Percentiles rank a stretch among this genome's conserved stretches.
These are phyloP conservation scores for Erodium maritimum DNA, from an alignment of 345 rosid genomes.

Conservation along the genomic window DNA sequence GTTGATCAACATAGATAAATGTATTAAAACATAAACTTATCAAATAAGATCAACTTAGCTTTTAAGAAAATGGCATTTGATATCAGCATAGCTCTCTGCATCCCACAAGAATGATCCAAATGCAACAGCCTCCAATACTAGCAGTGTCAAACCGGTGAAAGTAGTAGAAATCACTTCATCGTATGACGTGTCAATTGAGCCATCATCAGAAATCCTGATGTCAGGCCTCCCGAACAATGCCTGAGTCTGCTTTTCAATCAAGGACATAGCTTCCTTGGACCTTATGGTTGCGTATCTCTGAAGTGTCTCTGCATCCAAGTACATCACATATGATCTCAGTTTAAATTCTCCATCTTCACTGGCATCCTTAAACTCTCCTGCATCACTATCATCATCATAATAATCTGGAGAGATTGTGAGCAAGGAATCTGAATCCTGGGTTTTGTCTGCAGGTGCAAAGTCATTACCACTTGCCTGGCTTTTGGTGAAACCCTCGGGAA, in stretches of 20 bases:
- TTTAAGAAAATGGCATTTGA: constrained; percentile 58
- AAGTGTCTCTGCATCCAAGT: constrained; percentile 78
- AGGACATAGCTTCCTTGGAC: constrained; percentile 73
- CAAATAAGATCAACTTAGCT: constrained; percentile 15
- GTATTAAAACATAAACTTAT: background rate
- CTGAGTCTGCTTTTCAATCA: constrained; percentile 84
- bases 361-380: constrained; percentile 18
- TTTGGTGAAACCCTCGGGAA: constrained; percentile 46
- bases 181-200: constrained; percentile 47
- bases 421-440: constrained; percentile 76
- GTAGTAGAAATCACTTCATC: constrained; percentile 48
- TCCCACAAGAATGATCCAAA: constrained; percentile 94
- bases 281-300: constrained; percentile 85
- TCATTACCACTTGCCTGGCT: constrained; percentile 28
- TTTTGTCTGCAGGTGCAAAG: constrained; percentile 29
- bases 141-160: constrained; percentile 72
- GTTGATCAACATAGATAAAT: background rate
- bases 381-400: constrained; percentile 17
- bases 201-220: constrained; percentile 56
- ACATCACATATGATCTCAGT: constrained; percentile 67
- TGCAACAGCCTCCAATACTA: constrained; percentile 78
- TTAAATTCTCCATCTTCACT: constrained; percentile 33
- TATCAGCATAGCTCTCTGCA: constrained; percentile 71
- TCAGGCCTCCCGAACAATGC: constrained; percentile 84
- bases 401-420: constrained; percentile 37